Evolutionary conservation across 768 basidiomycete species (phyloP), one percentile per base, ranked within the genome.

Genomic region (Mycena amicta): DNA sequence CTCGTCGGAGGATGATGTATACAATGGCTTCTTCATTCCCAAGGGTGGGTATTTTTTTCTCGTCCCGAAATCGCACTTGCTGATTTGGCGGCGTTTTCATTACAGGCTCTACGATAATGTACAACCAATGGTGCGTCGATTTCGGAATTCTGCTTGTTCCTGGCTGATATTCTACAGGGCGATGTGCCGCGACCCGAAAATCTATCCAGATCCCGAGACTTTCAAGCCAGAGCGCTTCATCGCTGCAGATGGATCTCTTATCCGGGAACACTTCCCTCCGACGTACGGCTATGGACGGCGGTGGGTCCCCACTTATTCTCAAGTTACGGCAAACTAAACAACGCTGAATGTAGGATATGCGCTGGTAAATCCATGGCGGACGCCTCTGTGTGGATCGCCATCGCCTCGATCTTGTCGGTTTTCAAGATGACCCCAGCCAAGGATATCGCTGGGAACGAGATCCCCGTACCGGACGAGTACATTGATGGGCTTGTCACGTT

Each of bases 211-310:
- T 29, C 76, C 77, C 13, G 69, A 70, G 5, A 62, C 67, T 20
- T 80, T 79, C 61, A 61, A 57, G 0, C 78, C 75, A 3, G 75
- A 76, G 30, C 69, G 77, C 12, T 79, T 74, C 53, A 62, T 74
- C 15, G 50, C 49, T 4, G 46, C 59, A n/a, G 64, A 67, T 39
- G 64, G 64, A 28, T 27, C 52, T 45, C 46, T 57, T 23, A 56
- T 65, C 23, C 52, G 43, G 1, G 57, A 65, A 12, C 55, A 58
- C 37, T 62, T 58, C 50, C 56, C 57, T 18, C 56, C 61, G 2
- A 57, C 61, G 12, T 65, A 59, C 22, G 61, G 64, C 1, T 62
- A 59, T 33, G 61, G 64, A n/a, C 16, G 61, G 26, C 50, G 64
- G 63, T 62, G n/a, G 26, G 63, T 56, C 29, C 11, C 6, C 11